These are phyloP conservation scores for Kappamyces sp. DNA, from an alignment of 192 early-diverging fungal genomes.

Conservation along the genomic window DNA sequence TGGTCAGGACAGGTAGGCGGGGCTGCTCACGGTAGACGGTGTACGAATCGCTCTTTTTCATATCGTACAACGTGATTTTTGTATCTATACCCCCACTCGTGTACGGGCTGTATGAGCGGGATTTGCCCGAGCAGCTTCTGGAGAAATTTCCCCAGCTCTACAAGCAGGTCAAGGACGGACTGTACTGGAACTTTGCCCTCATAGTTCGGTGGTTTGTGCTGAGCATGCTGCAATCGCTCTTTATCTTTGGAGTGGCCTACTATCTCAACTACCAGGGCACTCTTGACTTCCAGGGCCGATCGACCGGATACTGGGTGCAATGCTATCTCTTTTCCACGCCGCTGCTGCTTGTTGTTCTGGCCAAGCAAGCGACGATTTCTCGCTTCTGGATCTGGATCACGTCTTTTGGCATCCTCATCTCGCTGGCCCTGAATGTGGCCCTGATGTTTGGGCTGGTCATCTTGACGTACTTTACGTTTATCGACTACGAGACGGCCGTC, in stretches of 20 bases:
- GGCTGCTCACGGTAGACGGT: constrained; percentile 23
- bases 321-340: constrained; percentile 39
- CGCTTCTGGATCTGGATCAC: constrained; percentile 35
- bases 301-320: constrained; percentile 41
- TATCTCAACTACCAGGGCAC: constrained; percentile 29
- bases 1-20: constrained; percentile 45
- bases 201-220: constrained; percentile 11
- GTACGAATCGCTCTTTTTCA: constrained; percentile 52
- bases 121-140: constrained; percentile 32
- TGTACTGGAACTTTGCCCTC: constrained; percentile 39
- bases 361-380: constrained; percentile 25
- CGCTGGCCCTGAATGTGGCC: constrained; percentile 21
- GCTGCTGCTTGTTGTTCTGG: constrained; percentile 37
- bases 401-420: constrained; percentile 19
- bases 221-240: constrained; percentile 2
- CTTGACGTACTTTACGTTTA: constrained; percentile 22
- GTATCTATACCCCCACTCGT: constrained; percentile 46
- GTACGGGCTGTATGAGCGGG: constrained; percentile 44
- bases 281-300: constrained; percentile 22
- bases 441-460: constrained; percentile 30
- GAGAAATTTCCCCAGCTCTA: constrained; percentile 41
- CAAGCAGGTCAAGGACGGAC: constrained; percentile 27
- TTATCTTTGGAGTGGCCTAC: constrained; percentile 34
- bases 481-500: constrained; percentile 26
- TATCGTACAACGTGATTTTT: constrained; percentile 49